Evolutionary conservation across 202 grass and related monocot genomes (phyloP).

Genomic region (Musa balbisiana): DNA sequence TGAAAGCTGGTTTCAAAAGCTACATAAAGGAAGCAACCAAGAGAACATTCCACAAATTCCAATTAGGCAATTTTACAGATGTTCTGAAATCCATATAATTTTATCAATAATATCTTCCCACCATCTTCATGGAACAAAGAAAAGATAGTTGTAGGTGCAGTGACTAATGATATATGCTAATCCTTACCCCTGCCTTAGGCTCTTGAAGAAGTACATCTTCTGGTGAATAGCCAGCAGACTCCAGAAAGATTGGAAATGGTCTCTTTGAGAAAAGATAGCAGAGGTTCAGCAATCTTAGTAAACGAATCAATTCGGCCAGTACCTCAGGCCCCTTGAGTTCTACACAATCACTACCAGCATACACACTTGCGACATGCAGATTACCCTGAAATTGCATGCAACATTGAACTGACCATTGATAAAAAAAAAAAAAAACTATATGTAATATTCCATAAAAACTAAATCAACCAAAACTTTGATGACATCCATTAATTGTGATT

Average conservation of each 20-base stretch:
- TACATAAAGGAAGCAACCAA: constrained; percentile 25
- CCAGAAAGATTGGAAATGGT: constrained; percentile 68
- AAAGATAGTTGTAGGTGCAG: constrained; percentile 2
- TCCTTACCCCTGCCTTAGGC: constrained; percentile 82
- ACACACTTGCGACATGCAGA: constrained; percentile 67
- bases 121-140: background rate
- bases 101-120: background rate
- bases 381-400: constrained; percentile 46
- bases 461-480: background rate
- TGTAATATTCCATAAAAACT: background rate
- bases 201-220: constrained; percentile 90
- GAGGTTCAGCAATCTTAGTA: constrained; percentile 63
- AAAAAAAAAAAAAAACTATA: background rate
- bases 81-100: background rate
- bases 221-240: constrained; percentile 64
- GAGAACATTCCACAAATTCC: background rate
- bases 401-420: background rate
- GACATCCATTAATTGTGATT: background rate
- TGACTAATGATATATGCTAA: constrained; percentile 27
- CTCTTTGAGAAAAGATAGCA: constrained; percentile 96
- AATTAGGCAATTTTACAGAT: background rate
- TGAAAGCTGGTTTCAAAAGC: constrained; percentile 95
- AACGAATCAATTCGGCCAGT: constrained; percentile 69
- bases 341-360: constrained; percentile 76
- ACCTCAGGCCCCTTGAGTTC: constrained; percentile 60